Base-by-base conservation (phyloP, 495 filamentous ascomycete genomes). In the Rhypophila decipiens region DNA sequence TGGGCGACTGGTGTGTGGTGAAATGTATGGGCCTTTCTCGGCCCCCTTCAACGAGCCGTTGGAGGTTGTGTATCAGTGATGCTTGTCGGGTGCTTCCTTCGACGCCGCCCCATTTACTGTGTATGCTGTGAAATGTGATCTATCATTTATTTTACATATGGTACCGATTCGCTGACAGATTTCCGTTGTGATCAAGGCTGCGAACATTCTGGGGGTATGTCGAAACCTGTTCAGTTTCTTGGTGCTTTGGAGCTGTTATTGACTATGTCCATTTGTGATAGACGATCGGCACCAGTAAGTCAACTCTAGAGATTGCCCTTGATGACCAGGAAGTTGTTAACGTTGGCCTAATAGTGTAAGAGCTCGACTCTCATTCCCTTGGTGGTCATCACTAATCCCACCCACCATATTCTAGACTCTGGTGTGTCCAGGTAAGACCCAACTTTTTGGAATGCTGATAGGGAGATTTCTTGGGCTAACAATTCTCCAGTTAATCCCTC, bases 131-230 rank as follows among this genome's bases (percentile, higher is more conserved):
- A n/a, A n/a, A n/a, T n/a, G n/a, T n/a, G n/a, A n/a, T n/a, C n/a
- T n/a, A n/a, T n/a, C n/a, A n/a, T n/a, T n/a, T n/a, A n/a, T n/a
- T n/a, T n/a, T n/a, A n/a, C n/a, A n/a, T n/a, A n/a, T n/a, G n/a
- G n/a, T n/a, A n/a, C n/a, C 9, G 5, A 5, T 18, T 7, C 27
- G 42, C 47, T 53, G 29, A 63, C 44, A 33, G 12, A 7, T 40
- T 42, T 5, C n/a, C 13, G n/a, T 22, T 7, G 1, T 17, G 3
- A 17, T 3, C 31, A 40, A 73, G 69, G 67, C 72, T 1, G 73
- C 74, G 20, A 74, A 71, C 52, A 61, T 78, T 2, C 55, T 78
- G 9, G 74, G 74, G 17, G 73, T 77, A 62, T 49, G 70, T 20
- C 13, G 42, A 2, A n/a, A n/a, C n/a, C n/a, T n/a, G n/a, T n/a